Evolutionary conservation across 1,284 basidiomycete genomes (phyloP).

Genomic region (Marasmius oreades): DNA sequence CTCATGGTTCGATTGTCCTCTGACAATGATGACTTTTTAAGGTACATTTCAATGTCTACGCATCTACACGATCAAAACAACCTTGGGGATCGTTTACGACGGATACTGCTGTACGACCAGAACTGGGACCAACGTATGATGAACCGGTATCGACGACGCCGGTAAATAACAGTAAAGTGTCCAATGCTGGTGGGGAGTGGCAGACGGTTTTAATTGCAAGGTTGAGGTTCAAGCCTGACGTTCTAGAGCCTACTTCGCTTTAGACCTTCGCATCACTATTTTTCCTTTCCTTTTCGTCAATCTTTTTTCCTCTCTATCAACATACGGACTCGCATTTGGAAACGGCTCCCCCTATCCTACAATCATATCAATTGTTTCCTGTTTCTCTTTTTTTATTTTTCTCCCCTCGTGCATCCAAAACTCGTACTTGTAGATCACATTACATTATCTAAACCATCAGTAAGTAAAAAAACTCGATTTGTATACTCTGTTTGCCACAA

Average conservation of each 20-base stretch:
- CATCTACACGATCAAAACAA: conserved; percentile 43
- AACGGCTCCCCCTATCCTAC: too few species aligned
- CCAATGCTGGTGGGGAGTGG: conserved; percentile 34
- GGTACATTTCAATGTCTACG: conserved; percentile 67
- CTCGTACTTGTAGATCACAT: too few species aligned
- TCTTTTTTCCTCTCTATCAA: background rate
- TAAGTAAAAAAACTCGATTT: too few species aligned
- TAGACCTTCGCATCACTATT: conserved; percentile 19
- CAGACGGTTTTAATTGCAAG: conserved; percentile 49
- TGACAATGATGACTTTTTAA: conserved; percentile 17
- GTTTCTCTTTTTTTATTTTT: too few species aligned
- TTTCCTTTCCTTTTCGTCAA: background rate
- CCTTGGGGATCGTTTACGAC: conserved; percentile 70
- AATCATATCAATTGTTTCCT: too few species aligned
- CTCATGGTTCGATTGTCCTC: conserved; percentile 1
- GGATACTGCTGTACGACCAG: conserved; percentile 39
- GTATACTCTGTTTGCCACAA: too few species aligned
- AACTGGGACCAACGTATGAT: conserved; percentile 35
- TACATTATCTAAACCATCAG: too few species aligned
- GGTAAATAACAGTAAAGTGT: conserved; percentile 51
- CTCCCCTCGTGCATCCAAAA: too few species aligned
- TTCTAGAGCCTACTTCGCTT: conserved; percentile 48
- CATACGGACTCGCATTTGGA: too few species aligned
- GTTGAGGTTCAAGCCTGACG: conserved; percentile 54
- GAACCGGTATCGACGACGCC: conserved; percentile 34